These are phyloP conservation scores for Ceratobasidium sp. DNA, from an alignment of 1,284 basidiomycete species.

Conservation along the genomic window DNA sequence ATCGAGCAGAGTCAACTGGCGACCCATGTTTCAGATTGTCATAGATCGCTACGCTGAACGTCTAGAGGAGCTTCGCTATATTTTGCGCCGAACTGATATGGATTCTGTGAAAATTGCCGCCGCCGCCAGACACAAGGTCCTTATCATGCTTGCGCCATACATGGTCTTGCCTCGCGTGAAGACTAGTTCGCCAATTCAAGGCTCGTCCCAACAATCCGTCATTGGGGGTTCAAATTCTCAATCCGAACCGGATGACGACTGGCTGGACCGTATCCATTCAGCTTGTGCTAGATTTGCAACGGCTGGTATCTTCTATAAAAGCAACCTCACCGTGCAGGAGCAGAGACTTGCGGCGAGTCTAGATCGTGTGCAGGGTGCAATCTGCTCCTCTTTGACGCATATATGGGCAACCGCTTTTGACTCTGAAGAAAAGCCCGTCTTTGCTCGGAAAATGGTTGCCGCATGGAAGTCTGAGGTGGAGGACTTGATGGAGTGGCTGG, in stretches of 20 bases:
- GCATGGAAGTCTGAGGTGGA: slow-evolving; percentile 53
- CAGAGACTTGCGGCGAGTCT: background rate
- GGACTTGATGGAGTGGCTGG: slow-evolving; percentile 59
- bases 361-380: slow-evolving; percentile 27
- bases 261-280: background rate
- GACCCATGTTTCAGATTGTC: slow-evolving; percentile 55
- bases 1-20: slow-evolving; percentile 60
- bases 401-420: slow-evolving; percentile 59
- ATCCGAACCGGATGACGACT: slow-evolving; percentile 5
- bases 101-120: slow-evolving; percentile 41
- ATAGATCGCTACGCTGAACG: slow-evolving; percentile 59
- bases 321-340: slow-evolving; percentile 2
- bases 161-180: slow-evolving; percentile 47
- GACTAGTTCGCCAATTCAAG: background rate
- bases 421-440: slow-evolving; percentile 45
- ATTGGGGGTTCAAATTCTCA: background rate
- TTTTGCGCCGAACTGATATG: slow-evolving; percentile 51
- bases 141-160: slow-evolving; percentile 57
- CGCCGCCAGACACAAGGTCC: slow-evolving; percentile 50
- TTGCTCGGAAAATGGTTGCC: slow-evolving; percentile 41
- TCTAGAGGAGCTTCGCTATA: slow-evolving; percentile 57
- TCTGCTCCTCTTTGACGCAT: slow-evolving; percentile 58
- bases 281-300: slow-evolving; percentile 18
- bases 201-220: background rate
- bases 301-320: background rate